Evolutionary conservation across 1,284 basidiomycete genomes (phyloP).

Genomic region (Sporisorium sorghi): DNA sequence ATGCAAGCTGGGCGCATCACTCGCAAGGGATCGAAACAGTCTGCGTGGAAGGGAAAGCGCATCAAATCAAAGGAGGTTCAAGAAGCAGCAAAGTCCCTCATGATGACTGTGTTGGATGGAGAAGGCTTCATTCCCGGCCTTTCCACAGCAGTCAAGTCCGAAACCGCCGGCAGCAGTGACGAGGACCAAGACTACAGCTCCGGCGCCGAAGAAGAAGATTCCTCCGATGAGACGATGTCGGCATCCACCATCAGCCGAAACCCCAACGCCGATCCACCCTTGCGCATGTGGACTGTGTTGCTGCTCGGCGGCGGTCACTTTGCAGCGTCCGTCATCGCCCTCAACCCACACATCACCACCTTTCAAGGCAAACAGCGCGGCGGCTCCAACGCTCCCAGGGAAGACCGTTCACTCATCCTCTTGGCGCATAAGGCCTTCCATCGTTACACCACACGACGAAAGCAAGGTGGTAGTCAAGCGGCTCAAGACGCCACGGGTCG

Average conservation of each 20-base stretch:
- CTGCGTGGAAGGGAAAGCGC: conserved; percentile 58
- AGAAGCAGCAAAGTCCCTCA: conserved; percentile 53
- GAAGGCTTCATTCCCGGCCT: conserved; percentile 50
- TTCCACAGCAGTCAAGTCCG: conserved; percentile 22
- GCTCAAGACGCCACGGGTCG: conserved; percentile 88
- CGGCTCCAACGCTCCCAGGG: conserved; percentile 24
- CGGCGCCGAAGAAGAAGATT: conserved; percentile 24
- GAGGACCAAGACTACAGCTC: conserved; percentile 36
- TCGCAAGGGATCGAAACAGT: conserved; percentile 44
- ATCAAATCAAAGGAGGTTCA: conserved; percentile 61
- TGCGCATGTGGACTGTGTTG: conserved; percentile 87
- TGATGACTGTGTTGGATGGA: conserved; percentile 62
- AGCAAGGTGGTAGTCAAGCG: conserved; percentile 95
- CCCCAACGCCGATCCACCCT: conserved; percentile 48
- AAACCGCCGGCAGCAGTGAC: conserved; percentile 26
- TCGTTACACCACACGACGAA: conserved; percentile 95
- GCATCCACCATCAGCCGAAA: conserved; percentile 32
- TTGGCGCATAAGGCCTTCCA: conserved; percentile 96
- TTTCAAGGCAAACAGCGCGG: conserved; percentile 29
- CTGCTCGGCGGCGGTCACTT: conserved; percentile 98
- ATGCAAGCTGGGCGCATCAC: conserved; percentile 63
- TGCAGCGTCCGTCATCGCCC: conserved; percentile 84
- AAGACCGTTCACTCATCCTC: conserved; percentile 74
- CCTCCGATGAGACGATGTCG: conserved; percentile 21
- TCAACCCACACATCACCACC: conserved; percentile 68